phyloP scores from a whole-genome alignment of 352 stramenopile genomes.

The Pythium guiyangense region DNA sequence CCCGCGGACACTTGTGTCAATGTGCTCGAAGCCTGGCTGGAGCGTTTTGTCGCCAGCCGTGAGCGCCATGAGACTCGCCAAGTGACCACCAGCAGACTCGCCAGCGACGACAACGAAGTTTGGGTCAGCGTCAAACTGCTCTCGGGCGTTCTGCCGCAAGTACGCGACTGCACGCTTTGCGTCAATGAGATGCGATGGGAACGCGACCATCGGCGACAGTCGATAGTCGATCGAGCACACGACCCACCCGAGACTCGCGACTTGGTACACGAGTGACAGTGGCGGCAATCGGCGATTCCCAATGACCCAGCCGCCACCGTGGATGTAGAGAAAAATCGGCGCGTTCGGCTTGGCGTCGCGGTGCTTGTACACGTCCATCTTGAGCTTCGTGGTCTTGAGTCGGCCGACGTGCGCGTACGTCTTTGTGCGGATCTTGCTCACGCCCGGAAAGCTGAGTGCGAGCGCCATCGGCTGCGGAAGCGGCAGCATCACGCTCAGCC shows the following conservation, averaged over 20 bases:
- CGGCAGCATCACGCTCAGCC: slow-evolving; percentile 53
- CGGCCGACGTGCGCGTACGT: slow-evolving; percentile 66
- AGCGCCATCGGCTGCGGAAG: slow-evolving; percentile 52
- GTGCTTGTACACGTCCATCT: slow-evolving; percentile 78
- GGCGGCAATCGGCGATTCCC: slow-evolving; percentile 41
- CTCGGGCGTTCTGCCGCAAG: slow-evolving; percentile 34
- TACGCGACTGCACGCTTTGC: slow-evolving; percentile 68
- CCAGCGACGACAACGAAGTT: slow-evolving; percentile 69
- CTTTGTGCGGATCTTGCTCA: slow-evolving; percentile 45
- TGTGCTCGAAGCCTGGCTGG: slow-evolving; percentile 70
- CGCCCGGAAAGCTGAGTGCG: slow-evolving; percentile 39
- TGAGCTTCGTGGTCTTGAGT: slow-evolving; percentile 43
- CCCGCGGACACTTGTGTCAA: slow-evolving; percentile 67
- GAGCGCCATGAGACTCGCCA: slow-evolving; percentile 64
- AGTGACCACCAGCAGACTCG: slow-evolving; percentile 66
- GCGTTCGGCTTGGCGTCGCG: slow-evolving; percentile 39
- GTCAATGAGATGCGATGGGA: slow-evolving; percentile 67
- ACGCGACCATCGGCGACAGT: slow-evolving; percentile 57
- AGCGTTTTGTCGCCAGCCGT: slow-evolving; percentile 58
- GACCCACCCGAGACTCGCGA: slow-evolving; percentile 50
- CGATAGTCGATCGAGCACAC: slow-evolving; percentile 78
- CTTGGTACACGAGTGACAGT: slow-evolving; percentile 61
- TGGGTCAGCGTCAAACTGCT: slow-evolving; percentile 45
- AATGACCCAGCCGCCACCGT: slow-evolving; percentile 72
- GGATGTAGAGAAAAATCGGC: slow-evolving; percentile 73